Evolutionary conservation across 345 rosid species (phyloP), one percentile per base, ranked within the genome.

Genomic region (Ailanthus altissimus): DNA sequence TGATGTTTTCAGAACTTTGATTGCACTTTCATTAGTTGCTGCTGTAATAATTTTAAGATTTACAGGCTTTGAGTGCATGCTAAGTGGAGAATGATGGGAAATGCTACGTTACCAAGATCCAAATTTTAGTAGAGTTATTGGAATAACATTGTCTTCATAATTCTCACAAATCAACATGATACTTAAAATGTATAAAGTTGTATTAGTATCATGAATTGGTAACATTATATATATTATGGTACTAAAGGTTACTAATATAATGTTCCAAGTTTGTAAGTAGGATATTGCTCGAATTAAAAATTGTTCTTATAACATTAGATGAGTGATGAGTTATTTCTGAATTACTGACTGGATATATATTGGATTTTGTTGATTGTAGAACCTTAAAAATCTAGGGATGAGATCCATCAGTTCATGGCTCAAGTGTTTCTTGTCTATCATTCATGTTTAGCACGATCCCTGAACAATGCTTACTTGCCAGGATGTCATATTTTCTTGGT

Each of bases 391-490:
- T 18, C 15, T 46, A 40, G 5, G 43, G 2, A 13, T 57, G 64
- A 45, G 61, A 28, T 51, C 74, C 56, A 67, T 36, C 5, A 8
- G 50, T 18, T 68, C 60, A 16, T 65, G 59, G 18, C 7, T 56
- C 45, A 20, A 20, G 28, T 63, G 51, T 20, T 72, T 32, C 38
- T 32, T 3, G 3, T 32, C 23, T 7, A 5, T 46, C 18, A 60
- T 60, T 51, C 23, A 13, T 18, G 9, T 66, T 18, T n/a, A 54
- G 65, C 76, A 72, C 32, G 76, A 76, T 78, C 81, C 73, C 23
- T 49, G 43, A 76, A 76, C 71, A 72, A 56, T 72, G 82, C 84
- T 76, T 81, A 72, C 74, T 68, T 67, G 76, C 66, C 78, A 81
- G 80, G 70, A 78, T 78, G 78, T 78, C 69, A 78, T 62, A 65